Evolutionary conservation across 768 basidiomycete genomes (phyloP), one percentile per base, ranked within the genome.

Genomic region (Pholiota microspora): DNA sequence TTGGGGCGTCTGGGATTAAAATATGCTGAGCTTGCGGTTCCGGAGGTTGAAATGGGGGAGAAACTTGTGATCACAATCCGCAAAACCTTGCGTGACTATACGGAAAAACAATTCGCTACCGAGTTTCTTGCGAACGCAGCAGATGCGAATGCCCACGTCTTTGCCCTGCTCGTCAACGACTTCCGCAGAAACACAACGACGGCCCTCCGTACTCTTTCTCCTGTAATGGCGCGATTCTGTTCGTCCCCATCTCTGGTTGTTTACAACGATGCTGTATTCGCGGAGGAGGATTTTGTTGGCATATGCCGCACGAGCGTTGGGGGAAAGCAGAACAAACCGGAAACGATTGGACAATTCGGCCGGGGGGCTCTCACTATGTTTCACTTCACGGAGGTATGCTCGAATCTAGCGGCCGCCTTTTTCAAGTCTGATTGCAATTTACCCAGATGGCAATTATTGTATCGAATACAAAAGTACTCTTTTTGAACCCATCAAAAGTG

Each of bases 291-390:
- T 49, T 81, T 80, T 34, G 63, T 67, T 21, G 80, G 80, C 0
- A 77, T 82, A 16, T 71, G 75, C 21, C 62, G 62, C 9, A 77
- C 76, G 2, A 77, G 78, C 1, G 61, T 71, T 15, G 80, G 81
- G 2, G 76, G 78, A 0, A 82, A 83, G 56, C 56, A 60, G 13
- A 67, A 58, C 1, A 61, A 61, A 18, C 55, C 48, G 0, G 72
- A 73, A 51, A 74, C 72, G 0, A 81, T 82, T 34, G 81, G 81
- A 0, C 73, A 75, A 50, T 82, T 80, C 63, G 82, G 82, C 4
- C 66, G 77, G 7, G 82, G 82, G 6, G 77, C 76, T 12, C 65
- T 82, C 3, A 75, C 79, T 0, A 77, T 81, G 72, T 83, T 76
- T 54, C 78, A 81, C 56, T 73, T 81, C 49, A 73, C 77, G 0